Percentiles rank a stretch among this genome's conserved stretches.
phyloP scores from a whole-genome alignment of 352 stramenopile species.

The Globisporangium barbulae region DNA sequence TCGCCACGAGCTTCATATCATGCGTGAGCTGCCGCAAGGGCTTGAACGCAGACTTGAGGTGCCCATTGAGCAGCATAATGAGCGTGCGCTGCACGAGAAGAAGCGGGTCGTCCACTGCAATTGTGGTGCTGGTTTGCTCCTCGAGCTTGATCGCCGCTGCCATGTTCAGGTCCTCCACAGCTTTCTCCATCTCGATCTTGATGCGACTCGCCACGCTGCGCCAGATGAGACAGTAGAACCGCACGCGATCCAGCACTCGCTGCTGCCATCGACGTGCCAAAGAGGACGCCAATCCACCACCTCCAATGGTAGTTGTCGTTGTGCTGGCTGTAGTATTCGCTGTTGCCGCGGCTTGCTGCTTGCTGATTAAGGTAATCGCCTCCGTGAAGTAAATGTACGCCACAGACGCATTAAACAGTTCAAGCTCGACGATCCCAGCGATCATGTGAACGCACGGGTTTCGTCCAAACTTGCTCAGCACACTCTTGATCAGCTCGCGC shows the following conservation, averaged over 20 bases:
- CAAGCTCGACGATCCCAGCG: constrained; percentile 44
- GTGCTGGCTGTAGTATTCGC: not conserved
- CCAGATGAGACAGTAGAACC: constrained; percentile 56
- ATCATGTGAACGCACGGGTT: constrained; percentile 49
- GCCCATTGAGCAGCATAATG: constrained; percentile 55
- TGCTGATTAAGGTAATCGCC: constrained; percentile 32
- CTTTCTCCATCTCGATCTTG: constrained; percentile 47
- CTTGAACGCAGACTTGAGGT: constrained; percentile 50
- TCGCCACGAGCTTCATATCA: not conserved
- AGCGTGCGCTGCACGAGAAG: constrained; percentile 41
- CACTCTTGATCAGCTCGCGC: constrained; percentile 24
- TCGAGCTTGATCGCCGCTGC: constrained; percentile 30
- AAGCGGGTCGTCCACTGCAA: constrained; percentile 23
- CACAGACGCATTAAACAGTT: constrained; percentile 36
- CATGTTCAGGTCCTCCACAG: constrained; percentile 51
- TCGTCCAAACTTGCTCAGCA: constrained; percentile 17
- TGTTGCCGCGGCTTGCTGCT: not conserved
- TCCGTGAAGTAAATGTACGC: constrained; percentile 42
- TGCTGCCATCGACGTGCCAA: constrained; percentile 33
- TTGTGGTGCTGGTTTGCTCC: constrained; percentile 7
- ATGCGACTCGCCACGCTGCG: constrained; percentile 38
- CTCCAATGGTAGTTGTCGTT: not conserved
- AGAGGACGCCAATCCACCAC: constrained; percentile 11
- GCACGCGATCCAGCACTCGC: constrained; percentile 31
- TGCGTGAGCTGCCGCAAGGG: constrained; percentile 35